Evolutionary conservation across 768 basidiomycete genomes (phyloP).

Genomic region (Coprinopsis sp.): DNA sequence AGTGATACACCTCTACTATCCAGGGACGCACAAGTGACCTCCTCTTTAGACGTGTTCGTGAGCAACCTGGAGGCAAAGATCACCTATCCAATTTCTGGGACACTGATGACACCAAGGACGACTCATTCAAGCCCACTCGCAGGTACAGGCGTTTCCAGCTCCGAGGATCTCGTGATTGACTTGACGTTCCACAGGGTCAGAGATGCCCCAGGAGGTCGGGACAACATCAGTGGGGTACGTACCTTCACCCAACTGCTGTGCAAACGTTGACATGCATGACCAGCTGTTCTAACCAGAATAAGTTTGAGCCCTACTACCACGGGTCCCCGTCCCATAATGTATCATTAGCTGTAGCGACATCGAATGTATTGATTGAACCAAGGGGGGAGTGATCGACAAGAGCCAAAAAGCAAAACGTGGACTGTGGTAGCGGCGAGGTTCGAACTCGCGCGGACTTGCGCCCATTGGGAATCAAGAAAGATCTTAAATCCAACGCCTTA

Average conservation of each 20-base stretch:
- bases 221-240: conserved; percentile 47
- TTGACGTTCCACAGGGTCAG: conserved; percentile 45
- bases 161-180: conserved; percentile 9
- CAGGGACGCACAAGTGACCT: neutral
- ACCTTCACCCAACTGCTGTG: neutral
- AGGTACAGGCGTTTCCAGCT: conserved; percentile 34
- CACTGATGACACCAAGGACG: conserved; percentile 29
- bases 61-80: conserved; percentile 41
- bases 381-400: too few species aligned
- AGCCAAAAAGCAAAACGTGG: conserved; percentile 15
- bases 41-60: conserved; percentile 36
- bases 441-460: conserved; percentile 84
- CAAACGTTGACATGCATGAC: neutral
- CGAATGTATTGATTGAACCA: too few species aligned
- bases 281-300: conserved; percentile 17
- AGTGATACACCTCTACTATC: conserved; percentile 9
- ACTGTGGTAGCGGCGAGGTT: conserved; percentile 79
- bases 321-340: too few species aligned
- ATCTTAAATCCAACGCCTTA: conserved; percentile 90
- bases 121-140: conserved; percentile 65
- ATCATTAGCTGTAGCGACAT: too few species aligned
- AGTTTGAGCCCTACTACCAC: too few species aligned
- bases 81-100: conserved; percentile 45
- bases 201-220: conserved; percentile 62
- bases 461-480: conserved; percentile 74